Evolutionary conservation across 1,284 basidiomycete species (phyloP).

Genomic region (Boletus hoseneyae): DNA sequence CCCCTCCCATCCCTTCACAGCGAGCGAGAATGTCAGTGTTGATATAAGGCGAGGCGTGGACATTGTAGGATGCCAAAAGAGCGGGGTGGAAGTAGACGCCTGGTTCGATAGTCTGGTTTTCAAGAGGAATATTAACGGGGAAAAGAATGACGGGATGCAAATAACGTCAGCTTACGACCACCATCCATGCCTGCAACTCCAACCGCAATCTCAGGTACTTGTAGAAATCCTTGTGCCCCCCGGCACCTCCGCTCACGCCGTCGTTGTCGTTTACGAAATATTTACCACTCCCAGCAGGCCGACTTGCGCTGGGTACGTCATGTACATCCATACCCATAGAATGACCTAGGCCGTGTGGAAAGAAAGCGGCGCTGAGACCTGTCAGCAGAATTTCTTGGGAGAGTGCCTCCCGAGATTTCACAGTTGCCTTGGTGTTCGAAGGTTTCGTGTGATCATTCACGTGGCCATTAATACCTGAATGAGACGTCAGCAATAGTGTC

Average conservation of each 20-base stretch:
- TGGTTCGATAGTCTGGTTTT: slow-evolving; percentile 75
- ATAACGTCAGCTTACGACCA: slow-evolving; percentile 55
- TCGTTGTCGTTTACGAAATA: slow-evolving; percentile 19
- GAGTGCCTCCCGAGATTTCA: slow-evolving; percentile 20
- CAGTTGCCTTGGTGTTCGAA: slow-evolving; percentile 3
- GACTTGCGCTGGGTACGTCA: slow-evolving; percentile 75
- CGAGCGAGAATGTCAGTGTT: slow-evolving; percentile 65
- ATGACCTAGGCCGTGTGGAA: slow-evolving; percentile 90
- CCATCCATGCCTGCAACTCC: slow-evolving; percentile 73
- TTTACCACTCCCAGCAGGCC: slow-evolving; percentile 51
- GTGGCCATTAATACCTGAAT: slow-evolving; percentile 9
- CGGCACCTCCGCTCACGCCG: slow-evolving; percentile 23
- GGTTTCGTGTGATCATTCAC: background rate
- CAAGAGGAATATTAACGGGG: background rate
- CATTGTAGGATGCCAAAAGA: slow-evolving; percentile 57
- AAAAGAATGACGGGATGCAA: background rate
- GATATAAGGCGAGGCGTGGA: slow-evolving; percentile 64
- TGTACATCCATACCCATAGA: slow-evolving; percentile 88
- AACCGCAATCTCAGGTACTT: slow-evolving; percentile 74
- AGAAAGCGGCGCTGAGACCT: slow-evolving; percentile 81
- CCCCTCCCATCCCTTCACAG: slow-evolving; percentile 81
- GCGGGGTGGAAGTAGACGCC: slow-evolving; percentile 86
- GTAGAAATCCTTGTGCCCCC: slow-evolving; percentile 58
- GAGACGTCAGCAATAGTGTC: background rate
- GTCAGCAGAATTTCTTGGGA: slow-evolving; percentile 56